Base-by-base conservation (phyloP, 139 green algal genomes). In the Micromonas commoda region DNA sequence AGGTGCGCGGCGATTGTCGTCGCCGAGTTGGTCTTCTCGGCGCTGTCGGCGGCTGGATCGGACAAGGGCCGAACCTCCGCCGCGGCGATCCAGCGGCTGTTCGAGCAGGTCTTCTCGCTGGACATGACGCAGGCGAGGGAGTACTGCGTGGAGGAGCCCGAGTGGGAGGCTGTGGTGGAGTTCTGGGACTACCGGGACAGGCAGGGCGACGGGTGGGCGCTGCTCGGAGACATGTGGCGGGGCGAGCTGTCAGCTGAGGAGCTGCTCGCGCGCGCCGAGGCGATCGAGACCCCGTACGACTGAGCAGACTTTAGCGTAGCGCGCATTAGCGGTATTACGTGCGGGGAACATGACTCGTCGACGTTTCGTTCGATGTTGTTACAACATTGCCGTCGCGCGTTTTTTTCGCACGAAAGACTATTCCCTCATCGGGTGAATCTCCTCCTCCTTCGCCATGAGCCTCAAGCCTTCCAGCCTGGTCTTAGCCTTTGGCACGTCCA, bases 401-500 rank as follows among this genome's bases (percentile, higher is more conserved):
- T 57, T 16, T 9, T 23, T 9, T 57, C 16, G 9, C 45, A 16
- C 45, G 45, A 16, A 57, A 16, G 45, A 16, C 16, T 16, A 57
- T 9, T 57, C 45, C 45, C 45, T 9, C 45, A 57, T 70, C 63
- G 31, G 28, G 6, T 70, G 63, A 1, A 34, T 70, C 31, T 31
- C 63, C 63, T 32, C 31, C 31, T 70, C 63, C 16, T 70, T 32
- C 63, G 63, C 63, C 31, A 70, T 39, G 1, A 34, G 52, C 68
- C 53, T 75, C 24, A 75, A 34, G 6, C 53, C 26, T 63, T 75
- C 68, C 19, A 75, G 21, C 20, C 33, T 26, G 35, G 37, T 45
- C 53, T 53, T 54, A 3, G 82, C 82, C n/a, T 85, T 61, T n/a
- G 83, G 83, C 33, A 87, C 72, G 78, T 87, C 83, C 1, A 87